phyloP scores from a whole-genome alignment of 148 eudicot species.

The Polygonum maritimum region DNA sequence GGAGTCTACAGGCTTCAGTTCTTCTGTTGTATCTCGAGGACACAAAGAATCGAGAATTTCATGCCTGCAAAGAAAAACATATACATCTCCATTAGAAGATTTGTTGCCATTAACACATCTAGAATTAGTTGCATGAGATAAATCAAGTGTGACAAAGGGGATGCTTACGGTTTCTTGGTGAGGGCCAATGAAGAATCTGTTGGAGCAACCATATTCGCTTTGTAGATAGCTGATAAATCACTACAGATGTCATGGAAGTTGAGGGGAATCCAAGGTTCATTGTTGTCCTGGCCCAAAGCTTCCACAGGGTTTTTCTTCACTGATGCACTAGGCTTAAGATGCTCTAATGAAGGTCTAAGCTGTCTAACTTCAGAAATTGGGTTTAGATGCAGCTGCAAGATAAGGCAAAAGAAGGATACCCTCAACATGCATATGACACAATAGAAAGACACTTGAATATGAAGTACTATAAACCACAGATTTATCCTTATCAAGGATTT shows the following conservation, averaged over 20 bases:
- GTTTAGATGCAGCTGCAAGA: slow-evolving; percentile 79
- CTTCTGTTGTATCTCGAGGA: slow-evolving; percentile 40
- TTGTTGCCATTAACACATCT: not conserved
- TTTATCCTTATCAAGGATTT: not conserved
- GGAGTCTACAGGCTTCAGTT: slow-evolving; percentile 21
- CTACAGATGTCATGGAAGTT: slow-evolving; percentile 51
- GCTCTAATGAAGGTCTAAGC: slow-evolving; percentile 73
- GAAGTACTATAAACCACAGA: not conserved
- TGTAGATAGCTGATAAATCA: slow-evolving; percentile 35
- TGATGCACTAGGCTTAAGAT: slow-evolving; percentile 30
- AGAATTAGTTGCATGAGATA: not conserved
- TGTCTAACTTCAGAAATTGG: slow-evolving; percentile 78
- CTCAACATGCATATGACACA: not conserved
- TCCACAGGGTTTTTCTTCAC: slow-evolving; percentile 31
- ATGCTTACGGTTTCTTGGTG: slow-evolving; percentile 61
- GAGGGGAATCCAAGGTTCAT: slow-evolving; percentile 26
- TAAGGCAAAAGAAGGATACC: slow-evolving; percentile 7
- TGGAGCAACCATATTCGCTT: slow-evolving; percentile 46
- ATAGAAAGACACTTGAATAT: not conserved
- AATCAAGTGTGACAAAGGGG: not conserved
- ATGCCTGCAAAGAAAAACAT: slow-evolving; percentile 23
- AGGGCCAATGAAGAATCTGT: slow-evolving; percentile 40
- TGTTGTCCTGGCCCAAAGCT: not conserved
- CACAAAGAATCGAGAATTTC: slow-evolving; percentile 69
- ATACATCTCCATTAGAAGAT: not conserved